Base-by-base conservation (phyloP, 108 stramenopile species). In the Fragilaria crotonensis region DNA sequence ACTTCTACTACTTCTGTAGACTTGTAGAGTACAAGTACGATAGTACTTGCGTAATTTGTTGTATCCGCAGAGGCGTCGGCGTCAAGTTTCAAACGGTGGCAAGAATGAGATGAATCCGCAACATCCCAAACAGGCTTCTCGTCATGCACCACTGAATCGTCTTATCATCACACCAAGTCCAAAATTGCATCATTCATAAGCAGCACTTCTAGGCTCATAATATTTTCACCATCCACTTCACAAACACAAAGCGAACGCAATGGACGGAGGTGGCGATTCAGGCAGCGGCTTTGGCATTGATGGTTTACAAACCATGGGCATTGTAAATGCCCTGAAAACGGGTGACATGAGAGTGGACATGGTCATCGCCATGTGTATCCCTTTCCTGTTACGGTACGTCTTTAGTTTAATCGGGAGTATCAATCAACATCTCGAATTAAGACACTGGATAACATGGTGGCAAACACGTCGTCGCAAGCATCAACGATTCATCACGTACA, bases 341-440 rank as follows among this genome's bases (percentile, higher is more conserved):
- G 83, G 83, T 2, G 72, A 87, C 52, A 53, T 75, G 0, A 57
- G 57, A 5, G 30, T 71, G 4, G 86, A 87, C 49, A 84, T 87
- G 86, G 41, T 77, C 2, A 60, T 87, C 28, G 83, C 83, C 19
- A 77, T 87, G 78, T 60, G 41, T 41, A 59, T 87, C n/a, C 86
- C 86, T 5, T 63, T 81, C 11, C 20, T 77, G 11, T 55, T 87
- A 3, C 54, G 61, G 48, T 48, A 69, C 21, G 2, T 77, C 0
- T 61, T 77, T 44, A n/a, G 23, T 9, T 0, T 64, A 2, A 20
- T 54, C 31, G 53, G 47, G 18, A 25, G 19, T 9, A 21, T 68
- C 17, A 30, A 49, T 44, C 25, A 29, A 19, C 4, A 20, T 26
- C 3, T 44, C 5, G n/a, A 57, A 1, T 5, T 48, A 2, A 30